Evolutionary conservation across 495 filamentous ascomycete species (phyloP).

Genomic region (Xylaria venustula): DNA sequence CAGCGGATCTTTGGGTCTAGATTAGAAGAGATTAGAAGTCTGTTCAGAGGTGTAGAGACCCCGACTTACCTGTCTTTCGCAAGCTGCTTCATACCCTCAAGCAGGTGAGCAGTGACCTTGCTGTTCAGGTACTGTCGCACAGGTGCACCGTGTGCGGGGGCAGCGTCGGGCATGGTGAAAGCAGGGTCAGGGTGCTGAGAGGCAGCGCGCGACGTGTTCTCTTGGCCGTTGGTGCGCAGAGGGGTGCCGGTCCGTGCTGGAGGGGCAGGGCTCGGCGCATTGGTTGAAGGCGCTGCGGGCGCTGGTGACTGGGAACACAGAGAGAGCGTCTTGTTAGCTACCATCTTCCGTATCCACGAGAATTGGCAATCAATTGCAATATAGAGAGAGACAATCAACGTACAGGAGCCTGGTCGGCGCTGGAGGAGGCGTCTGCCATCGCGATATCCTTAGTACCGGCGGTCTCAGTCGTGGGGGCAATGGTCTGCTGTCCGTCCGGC

Average conservation of each 20-base stretch:
- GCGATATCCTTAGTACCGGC: conserved; percentile 4
- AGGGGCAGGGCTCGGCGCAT: conserved; percentile 39
- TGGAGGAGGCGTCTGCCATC: conserved; percentile 14
- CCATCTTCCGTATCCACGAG: conserved; percentile 15
- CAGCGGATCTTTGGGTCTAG: conserved; percentile 78
- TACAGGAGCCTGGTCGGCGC: conserved; percentile 22
- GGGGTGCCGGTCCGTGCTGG: conserved; percentile 41
- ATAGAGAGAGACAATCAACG: conserved; percentile 6
- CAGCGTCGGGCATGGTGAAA: conserved; percentile 51
- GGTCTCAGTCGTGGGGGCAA: conserved; percentile 9
- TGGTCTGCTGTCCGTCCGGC: not conserved
- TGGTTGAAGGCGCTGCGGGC: conserved; percentile 30
- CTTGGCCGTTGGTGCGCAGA: conserved; percentile 24
- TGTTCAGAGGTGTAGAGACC: not conserved
- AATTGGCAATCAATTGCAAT: not conserved
- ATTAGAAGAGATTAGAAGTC: not conserved
- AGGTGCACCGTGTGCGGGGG: conserved; percentile 73
- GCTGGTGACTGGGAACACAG: conserved; percentile 20
- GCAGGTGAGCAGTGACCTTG: conserved; percentile 76
- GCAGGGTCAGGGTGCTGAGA: conserved; percentile 50
- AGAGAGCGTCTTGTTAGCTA: conserved; percentile 17
- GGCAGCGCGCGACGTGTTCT: conserved; percentile 43
- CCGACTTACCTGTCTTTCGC: conserved; percentile 75
- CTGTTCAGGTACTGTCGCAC: conserved; percentile 86
- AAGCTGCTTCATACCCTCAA: conserved; percentile 91